Conservation (phyloP, 2,329 filamentous ascomycete genomes). For the Claviceps lovelessii region DNA sequence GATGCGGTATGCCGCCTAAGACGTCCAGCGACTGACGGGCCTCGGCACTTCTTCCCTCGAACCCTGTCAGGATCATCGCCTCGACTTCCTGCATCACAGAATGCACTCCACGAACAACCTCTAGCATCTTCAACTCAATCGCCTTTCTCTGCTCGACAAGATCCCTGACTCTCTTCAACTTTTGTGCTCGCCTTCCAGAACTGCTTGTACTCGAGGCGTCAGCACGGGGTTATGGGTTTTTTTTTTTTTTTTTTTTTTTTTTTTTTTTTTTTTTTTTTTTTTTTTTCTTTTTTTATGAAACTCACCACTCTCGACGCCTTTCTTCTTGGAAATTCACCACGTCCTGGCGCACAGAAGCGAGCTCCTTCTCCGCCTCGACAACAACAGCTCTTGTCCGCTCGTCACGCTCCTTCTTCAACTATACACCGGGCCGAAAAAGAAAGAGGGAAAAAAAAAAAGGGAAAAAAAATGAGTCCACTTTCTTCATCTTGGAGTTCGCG, state of each 20-base stretch:
- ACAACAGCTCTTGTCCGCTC: slow-evolving; percentile 12
- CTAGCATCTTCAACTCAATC: slow-evolving; percentile 16
- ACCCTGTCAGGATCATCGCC: slow-evolving; percentile 17
- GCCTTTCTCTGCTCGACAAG: slow-evolving; percentile 12
- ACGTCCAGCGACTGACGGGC: slow-evolving; percentile 6
- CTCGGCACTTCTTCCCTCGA: slow-evolving; percentile 14
- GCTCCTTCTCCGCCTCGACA: slow-evolving; percentile 10
- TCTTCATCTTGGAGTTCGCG: too few species aligned
- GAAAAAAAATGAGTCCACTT: too few species aligned
- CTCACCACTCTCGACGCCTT: slow-evolving; percentile 12
- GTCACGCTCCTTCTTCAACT: slow-evolving; percentile 20
- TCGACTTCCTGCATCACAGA: slow-evolving; percentile 12
- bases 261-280: too few species aligned
- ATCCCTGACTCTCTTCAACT: slow-evolving; percentile 10
- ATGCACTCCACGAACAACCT: slow-evolving; percentile 11
- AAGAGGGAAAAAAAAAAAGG: too few species aligned
- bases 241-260: too few species aligned
- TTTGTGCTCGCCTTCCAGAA: slow-evolving; percentile 5
- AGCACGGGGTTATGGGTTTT: neutral
- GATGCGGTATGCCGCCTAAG: neutral
- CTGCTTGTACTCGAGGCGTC: slow-evolving; percentile 6
- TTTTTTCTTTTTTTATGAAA: neutral
- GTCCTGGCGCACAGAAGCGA: slow-evolving; percentile 13
- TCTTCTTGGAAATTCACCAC: slow-evolving; percentile 11
- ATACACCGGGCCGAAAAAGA: neutral